Base-by-base conservation (phyloP, 2,329 filamentous ascomycete genomes). In the Alternaria atra region DNA sequence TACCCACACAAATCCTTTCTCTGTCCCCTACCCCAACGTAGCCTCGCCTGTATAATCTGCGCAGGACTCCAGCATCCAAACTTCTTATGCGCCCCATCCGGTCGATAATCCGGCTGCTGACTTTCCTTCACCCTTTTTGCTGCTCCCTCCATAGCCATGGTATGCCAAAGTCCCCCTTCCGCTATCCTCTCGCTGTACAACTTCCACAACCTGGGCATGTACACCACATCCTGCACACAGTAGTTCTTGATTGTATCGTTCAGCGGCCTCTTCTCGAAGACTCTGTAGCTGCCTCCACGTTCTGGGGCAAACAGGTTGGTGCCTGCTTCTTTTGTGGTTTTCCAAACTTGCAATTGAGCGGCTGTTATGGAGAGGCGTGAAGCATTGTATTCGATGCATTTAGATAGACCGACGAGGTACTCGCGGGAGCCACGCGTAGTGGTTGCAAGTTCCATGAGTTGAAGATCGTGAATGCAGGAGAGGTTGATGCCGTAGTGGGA, bases 391-490 rank as follows among this genome's bases (percentile, higher is more conserved):
- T 35, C 20, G 30, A 48, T 48, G 2, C 6, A 5, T 35, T 48
- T 48, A 12, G 12, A 6, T 4, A 48, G 32, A 6, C 46, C 46
- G 30, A 34, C 12, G 7, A 48, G 46, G 17, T 35, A 15, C n/a
- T 48, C 17, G n/a, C 46, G 30, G 4, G 30, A 48, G 2, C 6
- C 30, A 6, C 30, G 30, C 1, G 46, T 48, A 5, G 30, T 35
- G 1, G 60, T 62, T 13, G 69, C 66, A 25, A 51, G 58, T 37
- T 71, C 67, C 68, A 71, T 70, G 15, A 71, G 53, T 58, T 71
- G 68, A 15, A 72, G 42, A 29, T 72, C 67, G n/a, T 67, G 42
- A 5, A 27, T 37, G 34, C 50, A 34, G 61, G 53, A 20, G 9
- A 72, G 52, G 3, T 43, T 43, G 40, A 73, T 44, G 34, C 52